Evolutionary conservation across 192 early-diverging fungal genomes (phyloP).

Genomic region (Jimgerdemannia lactiflua): DNA sequence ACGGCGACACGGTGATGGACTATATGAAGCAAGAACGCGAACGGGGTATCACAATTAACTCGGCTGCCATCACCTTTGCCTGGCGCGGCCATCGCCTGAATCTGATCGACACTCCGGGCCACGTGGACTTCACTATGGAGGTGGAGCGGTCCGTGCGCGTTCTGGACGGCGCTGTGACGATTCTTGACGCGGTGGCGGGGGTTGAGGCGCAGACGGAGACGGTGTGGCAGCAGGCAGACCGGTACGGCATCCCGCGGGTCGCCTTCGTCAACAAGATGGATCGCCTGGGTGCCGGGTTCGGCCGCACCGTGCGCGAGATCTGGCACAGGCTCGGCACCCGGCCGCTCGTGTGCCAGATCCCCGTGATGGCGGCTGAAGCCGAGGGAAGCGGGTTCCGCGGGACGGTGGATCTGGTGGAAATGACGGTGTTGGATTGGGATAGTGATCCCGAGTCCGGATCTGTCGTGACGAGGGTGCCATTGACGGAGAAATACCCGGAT

Average conservation of each 20-base stretch:
- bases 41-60: constrained; percentile 93
- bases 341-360: constrained; percentile 75
- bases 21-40: constrained; percentile 85
- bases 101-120: constrained; percentile 95
- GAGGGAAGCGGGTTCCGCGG: constrained; percentile 37
- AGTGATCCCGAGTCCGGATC: constrained; percentile 40
- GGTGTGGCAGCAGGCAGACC: constrained; percentile 86
- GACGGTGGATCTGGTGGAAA: constrained; percentile 69
- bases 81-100: constrained; percentile 77
- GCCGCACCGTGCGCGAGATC: constrained; percentile 57
- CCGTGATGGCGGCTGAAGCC: constrained; percentile 45
- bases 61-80: constrained; percentile 88
- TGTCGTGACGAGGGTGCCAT: constrained; percentile 22
- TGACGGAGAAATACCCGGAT: constrained; percentile 30
- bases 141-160: constrained; percentile 90
- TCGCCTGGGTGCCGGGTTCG: constrained; percentile 70
- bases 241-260: constrained; percentile 79
- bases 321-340: constrained; percentile 49
- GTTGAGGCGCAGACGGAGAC: constrained; percentile 98
- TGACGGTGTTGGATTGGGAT: constrained; percentile 68
- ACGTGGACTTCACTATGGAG: constrained; percentile 96
- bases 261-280: constrained; percentile 98
- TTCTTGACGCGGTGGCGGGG: constrained; percentile 93
- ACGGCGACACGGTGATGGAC: constrained; percentile 94
- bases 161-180: constrained; percentile 90